Evolutionary conservation across 192 early-diverging fungal genomes (phyloP), one percentile per base, ranked within the genome.

Genomic region (Backusella psychrophila): DNA sequence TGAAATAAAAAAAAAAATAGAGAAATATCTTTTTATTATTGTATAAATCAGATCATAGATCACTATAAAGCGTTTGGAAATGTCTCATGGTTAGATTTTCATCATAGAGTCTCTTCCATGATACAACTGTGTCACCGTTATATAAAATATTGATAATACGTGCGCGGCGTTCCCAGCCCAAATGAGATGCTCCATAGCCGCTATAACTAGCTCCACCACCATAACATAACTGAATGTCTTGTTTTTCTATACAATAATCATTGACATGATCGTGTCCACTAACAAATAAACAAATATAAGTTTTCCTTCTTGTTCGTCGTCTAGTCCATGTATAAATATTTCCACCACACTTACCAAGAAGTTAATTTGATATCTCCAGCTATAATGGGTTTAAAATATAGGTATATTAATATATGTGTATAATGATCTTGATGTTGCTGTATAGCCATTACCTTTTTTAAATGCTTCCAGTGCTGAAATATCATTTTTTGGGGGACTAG

Each of bases 51-150:
- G 17, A 49, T 49, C 46, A 49, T 49, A n/a, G 6, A 49, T 49
- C 12, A 23, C n/a, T 31, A 46, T 81, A 81, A 15, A 85, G 59
- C 0, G 85, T 86, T 68, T 86, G 85, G 39, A 79, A 78, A 4
- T 81, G 69, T 1, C 76, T 69, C 59, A 83, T 69, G 19, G 75
- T 77, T 73, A 86, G 52, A 11, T 78, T 76, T 6, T 75, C 74
- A 69, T 86, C 72, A 36, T 86, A 78, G 4, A 86, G 66, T 2
- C 85, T 52, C 46, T 86, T 86, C 85, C 85, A 86, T 17, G 85
- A 82, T 41, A 77, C 72, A 66, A 86, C 80, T 4, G 76, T 75
- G 8, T 80, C 38, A 8, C 85, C 85, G 52, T 71, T 42, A 6
- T 73, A 69, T 19, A 39, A 39, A 23, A 86, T 80, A 35, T 84